Base-by-base conservation (phyloP, 1,139 yeast species). In the Suhomyces yuchorum region DNA sequence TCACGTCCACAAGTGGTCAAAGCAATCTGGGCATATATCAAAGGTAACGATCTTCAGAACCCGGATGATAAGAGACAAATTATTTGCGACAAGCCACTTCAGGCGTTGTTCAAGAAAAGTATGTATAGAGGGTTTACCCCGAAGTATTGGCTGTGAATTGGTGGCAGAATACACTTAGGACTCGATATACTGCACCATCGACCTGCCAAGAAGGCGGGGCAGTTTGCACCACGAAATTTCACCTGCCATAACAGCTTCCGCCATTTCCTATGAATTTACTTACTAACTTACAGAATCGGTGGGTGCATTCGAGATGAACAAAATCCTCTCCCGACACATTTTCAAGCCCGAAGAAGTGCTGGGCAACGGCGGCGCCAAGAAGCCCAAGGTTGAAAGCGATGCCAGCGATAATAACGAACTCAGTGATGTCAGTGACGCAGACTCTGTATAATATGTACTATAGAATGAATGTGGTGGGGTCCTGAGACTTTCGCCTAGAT, bases 1-100 rank as follows among this genome's bases (percentile, higher is more conserved):
- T 77, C 89, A 1, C 70, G 96, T 56, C 85, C 95, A 0, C 85
- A 85, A 59, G 84, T 85, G 23, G 92, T 87, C 28, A 86, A 87
- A 56, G 69, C 67, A 42, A 67, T 88, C 18, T 89, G 96, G 96
- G 79, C 73, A 11, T 83, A 89, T 62, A 87, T 89, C 54, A 86
- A 84, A 59, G 77, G 65, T 19, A 63, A 85, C 51, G 66, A 81
- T 43, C 67, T 89, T 37, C 96, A 88, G 60, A 82, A 87, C 56
- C 89, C 92, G 1, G 63, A 70, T 1, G 89, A 88, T 63, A 77
- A 78, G 54, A 70, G 95, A 50, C 82, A 81, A 50, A 85, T 89
- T 18, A 18, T 79, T 6, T 87, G 95, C 61, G 95, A 89, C 61
- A 88, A 78, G 1, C 75, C 69, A 51, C 70, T 89, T 70, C 70